Conservation (phyloP, 345 rosid species). For the Populus alba region DNA sequence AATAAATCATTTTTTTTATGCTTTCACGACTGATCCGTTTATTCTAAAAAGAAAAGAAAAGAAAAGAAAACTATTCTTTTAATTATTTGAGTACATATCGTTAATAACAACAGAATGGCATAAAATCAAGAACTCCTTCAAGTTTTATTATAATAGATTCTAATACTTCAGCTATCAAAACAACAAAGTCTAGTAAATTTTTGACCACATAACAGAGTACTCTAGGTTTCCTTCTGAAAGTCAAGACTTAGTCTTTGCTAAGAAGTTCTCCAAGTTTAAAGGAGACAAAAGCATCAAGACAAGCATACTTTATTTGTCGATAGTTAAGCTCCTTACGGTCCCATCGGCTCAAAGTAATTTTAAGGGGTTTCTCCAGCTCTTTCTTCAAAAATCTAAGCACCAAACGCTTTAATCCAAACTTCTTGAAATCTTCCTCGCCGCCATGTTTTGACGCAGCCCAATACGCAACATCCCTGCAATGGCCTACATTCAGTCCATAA, state of each 20-base stretch:
- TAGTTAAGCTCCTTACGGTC: neutral
- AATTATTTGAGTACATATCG: no score
- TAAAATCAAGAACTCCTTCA: no score
- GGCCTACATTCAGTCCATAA: neutral
- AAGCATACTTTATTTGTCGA: conserved; percentile 5
- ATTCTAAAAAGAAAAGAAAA: no score
- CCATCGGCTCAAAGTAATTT: conserved; percentile 1
- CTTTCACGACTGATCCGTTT: no score
- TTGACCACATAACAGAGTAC: no score
- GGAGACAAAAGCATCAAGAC: conserved; percentile 14
- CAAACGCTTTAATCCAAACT: neutral
- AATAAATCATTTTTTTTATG: no score
- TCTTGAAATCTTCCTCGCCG: neutral
- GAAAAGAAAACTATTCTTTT: no score
- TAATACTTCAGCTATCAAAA: no score
- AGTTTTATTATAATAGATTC: no score
- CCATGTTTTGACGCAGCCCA: neutral
- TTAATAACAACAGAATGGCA: no score
- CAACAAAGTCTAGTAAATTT: no score
- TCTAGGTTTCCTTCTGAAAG: no score
- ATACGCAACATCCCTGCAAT: neutral
- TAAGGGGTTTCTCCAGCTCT: neutral
- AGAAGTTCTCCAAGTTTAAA: neutral
- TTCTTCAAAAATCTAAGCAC: neutral
- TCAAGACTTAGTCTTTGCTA: neutral